phyloP scores from a whole-genome alignment of 306 rosid genomes.

The Vigna reflexopilosa region DNA sequence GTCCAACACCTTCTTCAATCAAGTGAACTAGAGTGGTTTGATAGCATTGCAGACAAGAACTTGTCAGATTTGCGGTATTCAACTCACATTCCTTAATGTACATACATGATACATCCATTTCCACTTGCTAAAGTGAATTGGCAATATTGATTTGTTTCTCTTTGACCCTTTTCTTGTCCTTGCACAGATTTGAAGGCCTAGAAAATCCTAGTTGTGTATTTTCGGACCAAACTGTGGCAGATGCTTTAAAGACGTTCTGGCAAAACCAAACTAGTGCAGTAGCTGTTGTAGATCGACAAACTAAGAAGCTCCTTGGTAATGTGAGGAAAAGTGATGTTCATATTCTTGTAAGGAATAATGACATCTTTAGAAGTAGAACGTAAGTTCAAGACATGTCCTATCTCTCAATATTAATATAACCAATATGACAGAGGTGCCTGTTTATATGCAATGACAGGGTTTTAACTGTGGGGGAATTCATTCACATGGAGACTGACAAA shows the following conservation, averaged over 20 bases:
- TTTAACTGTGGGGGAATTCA: conserved; percentile 58
- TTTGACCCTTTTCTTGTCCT: conserved; percentile 30
- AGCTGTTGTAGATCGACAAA: conserved; percentile 56
- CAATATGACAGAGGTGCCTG: conserved; percentile 5
- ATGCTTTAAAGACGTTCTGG: conserved; percentile 59
- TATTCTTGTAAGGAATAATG: conserved; percentile 57
- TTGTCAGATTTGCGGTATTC: conserved; percentile 62
- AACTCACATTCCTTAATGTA: not conserved
- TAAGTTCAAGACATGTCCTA: conserved; percentile 40
- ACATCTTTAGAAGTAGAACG: conserved; percentile 53
- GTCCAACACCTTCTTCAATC: conserved; percentile 70
- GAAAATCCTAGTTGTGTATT: conserved; percentile 56
- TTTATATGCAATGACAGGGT: conserved; percentile 47
- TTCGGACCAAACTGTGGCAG: conserved; percentile 64
- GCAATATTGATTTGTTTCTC: not conserved
- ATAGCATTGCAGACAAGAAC: conserved; percentile 58
- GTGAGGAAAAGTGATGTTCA: conserved; percentile 58
- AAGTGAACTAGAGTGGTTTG: conserved; percentile 70
- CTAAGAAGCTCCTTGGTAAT: conserved; percentile 62
- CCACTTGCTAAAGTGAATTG: conserved; percentile 23
- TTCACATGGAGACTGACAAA: conserved; percentile 46
- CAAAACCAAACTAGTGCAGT: conserved; percentile 50
- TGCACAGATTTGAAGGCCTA: conserved; percentile 59
- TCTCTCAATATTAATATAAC: not conserved
- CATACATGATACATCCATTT: not conserved